Evolutionary conservation across 1,139 yeast genomes (phyloP), one percentile per base, ranked within the genome.

Genomic region (Hansenula sp.): DNA sequence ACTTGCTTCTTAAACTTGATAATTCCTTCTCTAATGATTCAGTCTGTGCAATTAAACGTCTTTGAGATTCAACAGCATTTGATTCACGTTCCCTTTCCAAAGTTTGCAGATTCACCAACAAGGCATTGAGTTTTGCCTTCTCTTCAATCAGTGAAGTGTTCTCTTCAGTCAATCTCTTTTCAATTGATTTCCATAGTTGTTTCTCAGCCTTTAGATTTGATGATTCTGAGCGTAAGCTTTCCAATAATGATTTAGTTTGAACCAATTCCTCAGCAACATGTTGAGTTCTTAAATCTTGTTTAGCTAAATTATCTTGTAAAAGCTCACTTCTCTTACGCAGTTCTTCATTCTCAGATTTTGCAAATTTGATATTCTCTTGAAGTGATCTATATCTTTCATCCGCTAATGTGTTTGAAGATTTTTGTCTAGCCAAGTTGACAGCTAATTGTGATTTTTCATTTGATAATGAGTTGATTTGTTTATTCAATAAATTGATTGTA

Each of bases 61-160:
- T 64, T 18, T 79, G 70, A 2, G 80, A 59, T 32, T 79, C 82
- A 22, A 65, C 60, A 36, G 74, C 69, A 10, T 77, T 65, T 1
- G 66, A 55, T 41, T 82, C 84, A 40, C 90, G 71, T 55, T 85
- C 94, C 41, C 70, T 71, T 41, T 82, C 77, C 31, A 81, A 61
- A 1, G 74, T 52, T 58, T 85, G 90, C 42, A 85, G 64, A 52
- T 75, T 83, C 19, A 75, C 60, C n/a, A 85, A 71, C 46, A 82
- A 68, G 8, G 75, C 73, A 48, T 73, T 80, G 35, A 87, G 66
- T 41, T 79, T 74, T 11, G 72, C 62, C 52, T 79, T 79, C 54
- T 88, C 95, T 6, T 69, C 69, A 38, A 71, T 64, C 43, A 85
- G 65, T 29, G 69, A 74, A 6, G 66, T 62, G 37, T 79, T 69